phyloP scores from a whole-genome alignment of 768 basidiomycete species.

The Rhizopogon vinicolor region DNA sequence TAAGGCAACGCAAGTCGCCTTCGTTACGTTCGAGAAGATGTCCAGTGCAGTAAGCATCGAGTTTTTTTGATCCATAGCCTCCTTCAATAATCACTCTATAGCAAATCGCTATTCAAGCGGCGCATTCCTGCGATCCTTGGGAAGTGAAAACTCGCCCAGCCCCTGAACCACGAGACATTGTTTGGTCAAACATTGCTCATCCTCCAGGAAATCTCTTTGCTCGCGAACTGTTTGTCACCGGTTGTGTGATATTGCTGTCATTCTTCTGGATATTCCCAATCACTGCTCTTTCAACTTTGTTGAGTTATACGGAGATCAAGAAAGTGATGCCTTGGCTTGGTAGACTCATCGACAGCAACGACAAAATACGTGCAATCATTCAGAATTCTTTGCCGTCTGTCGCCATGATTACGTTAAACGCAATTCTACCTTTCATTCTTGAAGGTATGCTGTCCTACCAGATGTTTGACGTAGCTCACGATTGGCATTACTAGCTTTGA shows the following conservation, averaged over 20 bases:
- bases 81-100: conserved; percentile 20
- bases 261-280: conserved; percentile 95
- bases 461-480: not conserved
- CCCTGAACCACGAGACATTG: conserved; percentile 92
- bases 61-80: not conserved
- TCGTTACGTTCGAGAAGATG: conserved; percentile 97
- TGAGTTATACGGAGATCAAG: conserved; percentile 94
- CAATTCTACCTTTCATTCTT: conserved; percentile 79
- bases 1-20: conserved; percentile 79
- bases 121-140: conserved; percentile 65
- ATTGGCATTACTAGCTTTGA: conserved; percentile 42
- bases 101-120: conserved; percentile 88
- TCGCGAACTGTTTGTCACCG: conserved; percentile 69
- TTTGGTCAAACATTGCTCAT: conserved; percentile 88
- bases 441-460: conserved; percentile 51
- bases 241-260: conserved; percentile 66
- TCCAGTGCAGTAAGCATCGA: conserved; percentile 68
- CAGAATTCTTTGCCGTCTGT: conserved; percentile 93
- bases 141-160: conserved; percentile 70
- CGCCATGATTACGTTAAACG: conserved; percentile 89
- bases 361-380: conserved; percentile 78
- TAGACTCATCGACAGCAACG: conserved; percentile 75
- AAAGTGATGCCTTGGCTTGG: conserved; percentile 87
- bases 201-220: conserved; percentile 52
- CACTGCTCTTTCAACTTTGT: conserved; percentile 75